These are phyloP conservation scores for Neofusicoccum parvum DNA, from an alignment of 2,329 filamentous ascomycete genomes.

Conservation along the genomic window DNA sequence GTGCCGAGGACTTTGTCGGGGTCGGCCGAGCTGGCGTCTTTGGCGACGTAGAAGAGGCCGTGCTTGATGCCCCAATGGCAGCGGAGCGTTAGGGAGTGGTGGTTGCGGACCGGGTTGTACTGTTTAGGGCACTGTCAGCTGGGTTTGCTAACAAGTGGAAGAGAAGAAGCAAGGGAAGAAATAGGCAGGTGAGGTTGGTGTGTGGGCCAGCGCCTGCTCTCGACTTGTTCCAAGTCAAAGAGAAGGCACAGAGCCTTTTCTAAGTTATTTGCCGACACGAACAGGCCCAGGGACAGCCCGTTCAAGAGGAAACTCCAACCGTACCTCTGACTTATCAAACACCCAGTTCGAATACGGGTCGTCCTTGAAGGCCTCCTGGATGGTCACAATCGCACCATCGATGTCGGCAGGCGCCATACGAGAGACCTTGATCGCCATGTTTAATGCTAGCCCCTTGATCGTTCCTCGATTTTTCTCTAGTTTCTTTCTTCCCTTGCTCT, in stretches of 20 bases:
- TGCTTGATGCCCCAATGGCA: constrained; percentile 72
- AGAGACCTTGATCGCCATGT: constrained; percentile 56
- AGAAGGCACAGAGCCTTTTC: too few relatives aligned
- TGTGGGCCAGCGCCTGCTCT: too few relatives aligned
- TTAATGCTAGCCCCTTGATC: constrained; percentile 13
- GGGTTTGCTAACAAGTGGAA: too few relatives aligned
- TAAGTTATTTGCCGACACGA: too few relatives aligned
- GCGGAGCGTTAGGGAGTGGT: constrained; percentile 63
- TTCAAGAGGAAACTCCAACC: neutral
- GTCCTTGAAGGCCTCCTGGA: constrained; percentile 66
- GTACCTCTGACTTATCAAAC: constrained; percentile 61
- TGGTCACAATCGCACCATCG: constrained; percentile 63
- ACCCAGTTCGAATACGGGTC: constrained; percentile 71
- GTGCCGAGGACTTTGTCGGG: constrained; percentile 64
- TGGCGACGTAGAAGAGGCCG: constrained; percentile 70
- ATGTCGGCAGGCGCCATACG: constrained; percentile 62
- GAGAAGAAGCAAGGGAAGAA: too few relatives aligned
- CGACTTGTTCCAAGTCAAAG: neutral
- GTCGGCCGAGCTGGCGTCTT: constrained; percentile 50
- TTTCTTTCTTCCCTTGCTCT: neutral
- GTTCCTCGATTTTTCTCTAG: neutral
- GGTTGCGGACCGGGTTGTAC: constrained; percentile 64
- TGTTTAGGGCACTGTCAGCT: constrained; percentile 32
- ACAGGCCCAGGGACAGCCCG: too few relatives aligned
- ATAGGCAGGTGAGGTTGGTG: neutral